Evolutionary conservation across 257 asterid genomes (phyloP).

Genomic region (Handroanthus guayacan): DNA sequence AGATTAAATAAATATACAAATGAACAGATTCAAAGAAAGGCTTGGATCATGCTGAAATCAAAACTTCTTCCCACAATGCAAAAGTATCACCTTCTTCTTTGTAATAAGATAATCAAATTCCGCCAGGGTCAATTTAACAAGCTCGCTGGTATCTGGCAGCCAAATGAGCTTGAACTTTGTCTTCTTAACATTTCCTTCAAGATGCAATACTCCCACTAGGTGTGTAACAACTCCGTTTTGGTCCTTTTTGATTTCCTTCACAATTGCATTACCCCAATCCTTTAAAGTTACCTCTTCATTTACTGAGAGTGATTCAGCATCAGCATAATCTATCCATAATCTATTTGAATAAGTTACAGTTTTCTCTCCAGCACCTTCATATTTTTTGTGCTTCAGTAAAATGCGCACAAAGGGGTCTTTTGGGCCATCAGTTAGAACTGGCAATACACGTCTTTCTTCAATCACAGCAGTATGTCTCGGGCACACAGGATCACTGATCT

Average conservation of each 20-base stretch:
- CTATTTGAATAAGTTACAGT: constrained; percentile 74
- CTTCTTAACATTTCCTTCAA: constrained; percentile 87
- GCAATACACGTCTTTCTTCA: constrained; percentile 64
- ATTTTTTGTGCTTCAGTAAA: constrained; percentile 81
- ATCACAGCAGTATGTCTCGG: constrained; percentile 92
- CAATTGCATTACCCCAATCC: constrained; percentile 96
- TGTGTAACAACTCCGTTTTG: constrained; percentile 67
- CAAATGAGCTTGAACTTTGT: constrained; percentile 96
- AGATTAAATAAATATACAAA: not conserved
- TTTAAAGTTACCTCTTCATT: constrained; percentile 88
- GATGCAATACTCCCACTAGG: constrained; percentile 81
- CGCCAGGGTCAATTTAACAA: constrained; percentile 65
- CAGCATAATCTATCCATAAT: constrained; percentile 86
- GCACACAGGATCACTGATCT: constrained; percentile 91
- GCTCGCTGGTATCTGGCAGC: constrained; percentile 79
- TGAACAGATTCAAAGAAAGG: not conserved
- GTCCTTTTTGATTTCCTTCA: constrained; percentile 80
- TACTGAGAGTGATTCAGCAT: constrained; percentile 74
- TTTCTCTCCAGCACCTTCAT: constrained; percentile 91
- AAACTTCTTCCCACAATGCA: not conserved
- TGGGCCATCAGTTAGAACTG: constrained; percentile 79
- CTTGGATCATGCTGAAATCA: not conserved
- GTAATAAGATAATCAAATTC: constrained; percentile 89
- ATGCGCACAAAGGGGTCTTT: constrained; percentile 73
- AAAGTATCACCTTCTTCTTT: constrained; percentile 78